Evolutionary conservation across 2,329 filamentous ascomycete genomes (phyloP), one percentile per base, ranked within the genome.

Genomic region (Fusarium domesticum): DNA sequence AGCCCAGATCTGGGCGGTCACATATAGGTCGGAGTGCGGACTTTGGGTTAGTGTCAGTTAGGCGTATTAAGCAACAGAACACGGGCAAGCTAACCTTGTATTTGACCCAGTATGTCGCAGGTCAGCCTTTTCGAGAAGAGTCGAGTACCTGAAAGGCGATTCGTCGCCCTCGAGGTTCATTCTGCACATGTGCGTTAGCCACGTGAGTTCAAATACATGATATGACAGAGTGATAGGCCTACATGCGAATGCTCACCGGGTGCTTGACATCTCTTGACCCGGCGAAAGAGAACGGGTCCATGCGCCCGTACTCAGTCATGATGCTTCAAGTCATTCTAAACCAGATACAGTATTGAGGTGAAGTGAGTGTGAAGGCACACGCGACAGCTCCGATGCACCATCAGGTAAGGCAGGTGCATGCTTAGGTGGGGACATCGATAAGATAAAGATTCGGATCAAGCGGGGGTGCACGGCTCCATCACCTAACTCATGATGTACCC

Each of bases 251-350:
- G 69, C 74, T 81, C 56, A 85, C 75, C 16, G 87, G 82, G 53
- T 91, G 80, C 58, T 89, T 78, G 58, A 97, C 77, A 67, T 88
- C 83, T 54, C 89, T 86, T 47, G 93, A 96, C 62, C 84, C 89
- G 56, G 89, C 91, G 73, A 97, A 97, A 20, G 91, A 95, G 70
- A 96, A 96, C 40, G 91, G 86, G 70, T 98, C 93, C 89, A 96
- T 96, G 45, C 63, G 65, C 57, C 65, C 67, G 59, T 67, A 68
- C 48, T 69, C 66, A 54, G 64, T 45, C 66, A 70, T 70, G 47
- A 40, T 47, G 39, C 35, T 36, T 64, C 61, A 65, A 53, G 47
- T 56, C 64, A 65, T 65, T 42, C 39, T 57, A 47, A 20, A 32
- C 12, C 20, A 7, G 30, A 36, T 38, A 35, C 15, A 31, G 4